These are phyloP conservation scores for Apium graveolens DNA, from an alignment of 129 eudicot genomes.

Conservation along the genomic window DNA sequence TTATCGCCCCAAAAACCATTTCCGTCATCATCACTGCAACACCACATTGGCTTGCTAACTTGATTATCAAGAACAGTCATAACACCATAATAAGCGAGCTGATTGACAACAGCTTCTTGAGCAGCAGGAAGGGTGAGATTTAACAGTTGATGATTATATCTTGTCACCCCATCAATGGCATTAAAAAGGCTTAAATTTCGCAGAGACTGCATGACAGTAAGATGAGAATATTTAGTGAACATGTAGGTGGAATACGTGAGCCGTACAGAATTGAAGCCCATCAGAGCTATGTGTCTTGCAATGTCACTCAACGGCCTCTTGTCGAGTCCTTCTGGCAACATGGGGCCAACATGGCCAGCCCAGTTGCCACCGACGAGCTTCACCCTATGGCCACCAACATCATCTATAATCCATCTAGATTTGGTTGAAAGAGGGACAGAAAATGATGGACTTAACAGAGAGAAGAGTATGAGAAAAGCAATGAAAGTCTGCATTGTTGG, in stretches of 20 bases:
- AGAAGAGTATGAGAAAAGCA: constrained; percentile 3
- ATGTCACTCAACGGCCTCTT: constrained; percentile 22
- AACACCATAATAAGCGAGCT: constrained; percentile 14
- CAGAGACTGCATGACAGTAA: constrained; percentile 23
- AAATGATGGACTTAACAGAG: neutral
- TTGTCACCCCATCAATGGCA: constrained; percentile 17
- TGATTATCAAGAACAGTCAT: constrained; percentile 42
- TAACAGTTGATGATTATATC: constrained; percentile 24
- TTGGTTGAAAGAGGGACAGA: constrained; percentile 33
- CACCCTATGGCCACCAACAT: constrained; percentile 20
- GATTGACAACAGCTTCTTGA: constrained; percentile 29
- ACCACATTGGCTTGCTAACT: constrained; percentile 36
- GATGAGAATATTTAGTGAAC: constrained; percentile 26
- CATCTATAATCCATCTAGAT: constrained; percentile 34
- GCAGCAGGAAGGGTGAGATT: constrained; percentile 7
- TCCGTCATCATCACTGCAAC: constrained; percentile 30
- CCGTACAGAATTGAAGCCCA: constrained; percentile 33
- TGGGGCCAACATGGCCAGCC: constrained; percentile 28
- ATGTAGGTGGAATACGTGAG: constrained; percentile 33
- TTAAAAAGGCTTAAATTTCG: constrained; percentile 3
- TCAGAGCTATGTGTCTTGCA: constrained; percentile 8
- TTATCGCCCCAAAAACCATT: constrained; percentile 15
- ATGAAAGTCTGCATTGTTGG: neutral
- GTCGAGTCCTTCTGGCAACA: constrained; percentile 36
- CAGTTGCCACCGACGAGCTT: constrained; percentile 36